Conservation (phyloP, 352 stramenopile genomes). For the Phytophthora cryptogea region DNA sequence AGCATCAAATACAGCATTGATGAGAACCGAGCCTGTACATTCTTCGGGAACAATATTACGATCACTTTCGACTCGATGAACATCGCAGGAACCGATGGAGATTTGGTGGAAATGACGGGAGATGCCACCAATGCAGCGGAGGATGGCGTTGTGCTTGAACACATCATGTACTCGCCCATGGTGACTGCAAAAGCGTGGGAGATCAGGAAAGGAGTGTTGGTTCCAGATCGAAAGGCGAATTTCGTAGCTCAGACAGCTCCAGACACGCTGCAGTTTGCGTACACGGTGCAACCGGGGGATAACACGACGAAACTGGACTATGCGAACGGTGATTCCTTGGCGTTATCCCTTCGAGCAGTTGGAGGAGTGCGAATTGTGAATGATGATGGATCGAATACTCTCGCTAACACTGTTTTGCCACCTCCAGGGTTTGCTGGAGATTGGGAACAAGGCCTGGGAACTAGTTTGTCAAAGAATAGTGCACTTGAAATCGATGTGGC, state of each 20-base stretch:
- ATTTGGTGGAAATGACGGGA: conserved; percentile 64
- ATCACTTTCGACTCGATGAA: conserved; percentile 83
- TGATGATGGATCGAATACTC: conserved; percentile 23
- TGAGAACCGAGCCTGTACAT: conserved; percentile 67
- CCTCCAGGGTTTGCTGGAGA: conserved; percentile 51
- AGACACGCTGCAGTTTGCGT: conserved; percentile 62
- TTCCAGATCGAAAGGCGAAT: conserved; percentile 41
- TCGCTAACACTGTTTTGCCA: conserved; percentile 53
- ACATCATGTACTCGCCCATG: conserved; percentile 45
- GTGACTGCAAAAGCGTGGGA: conserved; percentile 64
- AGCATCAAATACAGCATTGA: conserved; percentile 63
- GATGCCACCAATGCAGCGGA: conserved; percentile 53
- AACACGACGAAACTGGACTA: conserved; percentile 70
- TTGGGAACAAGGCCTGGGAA: conserved; percentile 66
- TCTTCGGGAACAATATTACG: conserved; percentile 81
- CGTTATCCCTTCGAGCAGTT: conserved; percentile 37
- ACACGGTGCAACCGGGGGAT: conserved; percentile 66
- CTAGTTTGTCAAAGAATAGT: conserved; percentile 55
- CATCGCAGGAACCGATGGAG: conserved; percentile 58
- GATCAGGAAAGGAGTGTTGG: conserved; percentile 57
- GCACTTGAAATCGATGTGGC: conserved; percentile 60
- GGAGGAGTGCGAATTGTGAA: conserved; percentile 45
- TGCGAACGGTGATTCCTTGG: conserved; percentile 57
- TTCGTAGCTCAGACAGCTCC: conserved; percentile 39
- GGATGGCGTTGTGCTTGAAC: conserved; percentile 39